Percentiles rank a stretch among this genome's conserved stretches.
Conservation (phyloP, 331 rosid genomes). For the Dryas integrifolia region DNA sequence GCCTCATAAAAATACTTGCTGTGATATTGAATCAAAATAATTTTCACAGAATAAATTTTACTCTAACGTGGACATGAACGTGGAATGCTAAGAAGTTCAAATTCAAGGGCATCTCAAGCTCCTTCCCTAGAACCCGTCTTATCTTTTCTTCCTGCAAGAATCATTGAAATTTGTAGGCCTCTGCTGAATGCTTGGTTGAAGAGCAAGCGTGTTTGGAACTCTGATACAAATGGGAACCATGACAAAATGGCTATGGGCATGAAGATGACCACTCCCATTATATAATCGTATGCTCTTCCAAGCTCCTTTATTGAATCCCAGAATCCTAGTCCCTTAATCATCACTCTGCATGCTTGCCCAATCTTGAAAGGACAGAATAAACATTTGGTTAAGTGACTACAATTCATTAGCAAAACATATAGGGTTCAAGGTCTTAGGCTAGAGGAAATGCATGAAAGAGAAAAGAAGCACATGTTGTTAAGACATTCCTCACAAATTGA, state of each 20-base stretch:
- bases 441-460: too few species aligned
- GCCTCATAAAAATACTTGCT: background rate
- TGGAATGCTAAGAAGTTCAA: background rate
- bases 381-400: background rate
- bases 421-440: too few species aligned
- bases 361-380: slow-evolving; percentile 40
- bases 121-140: background rate
- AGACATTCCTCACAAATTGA: too few species aligned
- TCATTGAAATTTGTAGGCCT: slow-evolving; percentile 94
- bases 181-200: slow-evolving; percentile 96
- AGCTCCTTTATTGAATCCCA: slow-evolving; percentile 89
- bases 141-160: slow-evolving; percentile 75
- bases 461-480: too few species aligned
- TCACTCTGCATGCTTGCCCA: slow-evolving; percentile 71
- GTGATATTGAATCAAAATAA: background rate
- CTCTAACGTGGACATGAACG: background rate
- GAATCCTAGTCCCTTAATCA: slow-evolving; percentile 49
- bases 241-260: slow-evolving; percentile 78
- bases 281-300: slow-evolving; percentile 78
- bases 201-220: slow-evolving; percentile 87
- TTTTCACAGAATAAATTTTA: slow-evolving; percentile 5
- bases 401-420: background rate
- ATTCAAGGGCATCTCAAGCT: background rate
- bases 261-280: slow-evolving; percentile 81
- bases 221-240: slow-evolving; percentile 91